Evolutionary conservation across 352 stramenopile species (phyloP).

Genomic region (Globisporangium parvum): DNA sequence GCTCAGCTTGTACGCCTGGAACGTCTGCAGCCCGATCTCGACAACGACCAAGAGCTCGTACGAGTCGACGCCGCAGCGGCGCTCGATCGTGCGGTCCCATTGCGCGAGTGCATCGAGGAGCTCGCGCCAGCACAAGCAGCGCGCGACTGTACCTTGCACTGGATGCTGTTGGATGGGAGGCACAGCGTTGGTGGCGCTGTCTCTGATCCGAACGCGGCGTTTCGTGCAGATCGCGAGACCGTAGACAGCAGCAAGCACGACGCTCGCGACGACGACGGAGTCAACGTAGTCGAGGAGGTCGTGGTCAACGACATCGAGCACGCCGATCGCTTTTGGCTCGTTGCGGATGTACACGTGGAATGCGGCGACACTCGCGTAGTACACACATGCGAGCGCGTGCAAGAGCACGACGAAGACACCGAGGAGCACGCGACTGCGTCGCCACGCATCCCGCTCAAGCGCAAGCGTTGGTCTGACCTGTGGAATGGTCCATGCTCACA

Average conservation of each 20-base stretch:
- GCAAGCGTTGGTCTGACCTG: no score
- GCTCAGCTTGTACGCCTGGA: constrained; percentile 10
- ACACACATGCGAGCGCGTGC: constrained; percentile 1
- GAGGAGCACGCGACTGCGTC: background rate
- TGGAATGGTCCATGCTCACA: no score
- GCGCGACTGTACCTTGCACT: no score
- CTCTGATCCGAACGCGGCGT: background rate
- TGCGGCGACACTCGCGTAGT: background rate
- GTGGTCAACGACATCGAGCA: background rate
- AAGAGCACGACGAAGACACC: background rate
- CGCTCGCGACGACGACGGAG: background rate
- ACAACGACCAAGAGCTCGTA: constrained; percentile 9
- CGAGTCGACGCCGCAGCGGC: background rate
- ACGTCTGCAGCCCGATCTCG: constrained; percentile 9
- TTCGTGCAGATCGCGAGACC: background rate
- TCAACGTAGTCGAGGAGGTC: background rate
- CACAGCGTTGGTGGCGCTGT: background rate
- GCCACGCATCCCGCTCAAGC: background rate
- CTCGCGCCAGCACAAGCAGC: background rate
- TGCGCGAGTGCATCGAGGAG: background rate
- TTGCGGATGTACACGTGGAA: background rate
- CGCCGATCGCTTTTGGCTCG: no score
- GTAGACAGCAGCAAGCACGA: background rate
- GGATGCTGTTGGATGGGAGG: no score
- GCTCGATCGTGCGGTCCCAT: constrained; percentile 1